Evolutionary conservation across 2,329 filamentous ascomycete species (phyloP), one percentile per base, ranked within the genome.

Genomic region (Monosporascus sp.): DNA sequence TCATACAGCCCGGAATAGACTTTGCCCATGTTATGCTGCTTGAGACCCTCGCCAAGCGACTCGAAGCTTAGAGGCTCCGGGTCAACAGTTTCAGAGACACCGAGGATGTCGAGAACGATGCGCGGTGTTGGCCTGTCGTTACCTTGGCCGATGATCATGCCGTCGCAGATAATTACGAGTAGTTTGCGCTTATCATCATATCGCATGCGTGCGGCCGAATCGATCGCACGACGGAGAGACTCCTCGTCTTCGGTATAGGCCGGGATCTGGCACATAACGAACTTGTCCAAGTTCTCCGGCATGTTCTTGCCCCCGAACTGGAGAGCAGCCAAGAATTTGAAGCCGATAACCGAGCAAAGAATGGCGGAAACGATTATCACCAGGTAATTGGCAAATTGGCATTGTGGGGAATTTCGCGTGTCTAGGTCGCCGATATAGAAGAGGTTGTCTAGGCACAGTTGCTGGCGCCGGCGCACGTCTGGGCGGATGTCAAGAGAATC

Each of bases 11-110:
- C 94, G 20, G 94, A 97, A 74, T 99, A 99, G 60, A 97, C 85
- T 74, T 99, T 99, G 72, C 89, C 94, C 93, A 97, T 97, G 72
- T 99, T 99, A 78, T 97, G 94, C 72, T 97, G 94, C 75, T 96
- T 96, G 74, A 88, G 84, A 68, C 94, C 94, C 73, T 97, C 93
- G 55, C 94, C 94, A 37, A 99, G 82, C 67, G 91, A 93, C 70
- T 99, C 93, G 64, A 99, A 99, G 78, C 91, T 97, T 54, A 99
- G 79, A 3, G 94, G 91, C 69, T 97, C 93, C 0, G 95, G 94
- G 66, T 99, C 93, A 17, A 97, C 89, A 2, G 87, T 89, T 63
- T 97, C 92, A 2, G 91, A 88, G 31, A 99, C 94, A 59, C 94
- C 94, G 6, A 99, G 80, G 77, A 99, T 99, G 65, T 99, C 94